Percentiles rank a stretch among this genome's conserved stretches.
These are phyloP conservation scores for Aspergillus tubingensis DNA, from an alignment of 2,329 filamentous ascomycete genomes.

Conservation along the genomic window DNA sequence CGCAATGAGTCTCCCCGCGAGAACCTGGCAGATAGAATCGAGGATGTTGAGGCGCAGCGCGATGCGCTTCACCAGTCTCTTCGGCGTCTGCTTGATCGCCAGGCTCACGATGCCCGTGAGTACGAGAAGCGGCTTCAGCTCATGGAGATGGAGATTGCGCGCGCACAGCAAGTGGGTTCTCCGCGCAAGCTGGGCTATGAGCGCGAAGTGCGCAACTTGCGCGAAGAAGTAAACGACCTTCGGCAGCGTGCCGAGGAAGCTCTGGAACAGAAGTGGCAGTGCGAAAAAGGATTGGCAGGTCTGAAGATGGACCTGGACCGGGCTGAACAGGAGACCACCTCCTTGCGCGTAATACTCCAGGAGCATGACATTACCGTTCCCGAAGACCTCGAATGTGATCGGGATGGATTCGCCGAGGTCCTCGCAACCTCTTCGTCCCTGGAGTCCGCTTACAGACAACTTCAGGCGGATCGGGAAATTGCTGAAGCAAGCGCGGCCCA, in stretches of 20 bases:
- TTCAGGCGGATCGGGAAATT: slow-evolving; percentile 69
- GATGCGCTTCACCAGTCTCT: slow-evolving; percentile 88
- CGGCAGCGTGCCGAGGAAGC: slow-evolving; percentile 89
- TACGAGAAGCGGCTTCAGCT: slow-evolving; percentile 77
- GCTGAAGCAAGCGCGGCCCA: slow-evolving; percentile 69
- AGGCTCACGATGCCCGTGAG: slow-evolving; percentile 80
- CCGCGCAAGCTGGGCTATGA: slow-evolving; percentile 79
- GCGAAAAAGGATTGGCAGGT: slow-evolving; percentile 83
- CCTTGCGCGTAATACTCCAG: slow-evolving; percentile 74
- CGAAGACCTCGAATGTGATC: slow-evolving; percentile 55
- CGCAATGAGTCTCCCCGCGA: slow-evolving; percentile 62
- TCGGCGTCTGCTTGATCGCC: slow-evolving; percentile 79
- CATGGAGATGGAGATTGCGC: slow-evolving; percentile 76
- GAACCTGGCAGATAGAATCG: slow-evolving; percentile 73
- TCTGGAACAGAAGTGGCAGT: slow-evolving; percentile 92
- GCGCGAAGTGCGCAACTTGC: slow-evolving; percentile 74
- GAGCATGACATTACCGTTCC: slow-evolving; percentile 81
- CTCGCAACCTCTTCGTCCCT: slow-evolving; percentile 70
- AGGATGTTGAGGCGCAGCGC: slow-evolving; percentile 90
- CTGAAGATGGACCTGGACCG: slow-evolving; percentile 96
- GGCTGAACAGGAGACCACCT: slow-evolving; percentile 86
- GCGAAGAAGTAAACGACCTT: slow-evolving; percentile 80
- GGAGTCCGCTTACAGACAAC: slow-evolving; percentile 70
- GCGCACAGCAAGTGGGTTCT: slow-evolving; percentile 64
- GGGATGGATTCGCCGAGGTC: slow-evolving; percentile 44